A percentile compares a stretch with the other conserved stretches of the same genome.
Evolutionary conservation across 768 basidiomycete genomes (phyloP).

Genomic region (Leccinum barrowsii): DNA sequence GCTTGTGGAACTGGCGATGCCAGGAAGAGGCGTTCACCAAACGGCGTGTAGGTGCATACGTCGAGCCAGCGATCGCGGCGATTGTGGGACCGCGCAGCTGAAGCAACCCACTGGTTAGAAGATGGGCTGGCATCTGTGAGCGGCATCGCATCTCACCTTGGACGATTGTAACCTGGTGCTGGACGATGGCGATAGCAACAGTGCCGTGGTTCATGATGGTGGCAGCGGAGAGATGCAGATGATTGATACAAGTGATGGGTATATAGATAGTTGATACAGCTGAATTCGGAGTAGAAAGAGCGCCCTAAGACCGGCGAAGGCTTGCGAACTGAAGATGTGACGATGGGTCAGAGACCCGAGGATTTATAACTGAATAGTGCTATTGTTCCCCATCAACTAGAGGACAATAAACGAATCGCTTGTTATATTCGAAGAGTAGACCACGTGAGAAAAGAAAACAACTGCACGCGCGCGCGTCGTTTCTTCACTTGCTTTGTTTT

Average conservation of each 20-base stretch:
- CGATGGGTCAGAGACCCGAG: neutral
- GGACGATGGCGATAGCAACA: slow-evolving; percentile 66
- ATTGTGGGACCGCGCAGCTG: slow-evolving; percentile 56
- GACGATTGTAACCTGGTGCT: slow-evolving; percentile 61
- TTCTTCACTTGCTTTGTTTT: neutral
- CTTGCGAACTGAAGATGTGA: neutral
- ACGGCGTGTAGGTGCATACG: slow-evolving; percentile 61
- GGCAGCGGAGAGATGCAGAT: slow-evolving; percentile 13
- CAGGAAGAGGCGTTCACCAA: slow-evolving; percentile 65
- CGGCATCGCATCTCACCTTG: slow-evolving; percentile 44
- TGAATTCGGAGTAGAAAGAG: slow-evolving; percentile 2
- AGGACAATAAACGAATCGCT: slow-evolving; percentile 14
- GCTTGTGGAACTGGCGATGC: slow-evolving; percentile 55
- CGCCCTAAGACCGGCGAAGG: neutral
- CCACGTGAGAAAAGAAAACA: neutral
- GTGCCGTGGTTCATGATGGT: slow-evolving; percentile 50
- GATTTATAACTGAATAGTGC: slow-evolving; percentile 21
- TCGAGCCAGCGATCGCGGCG: slow-evolving; percentile 58
- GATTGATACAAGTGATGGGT: slow-evolving; percentile 16
- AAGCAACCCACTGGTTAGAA: slow-evolving; percentile 3
- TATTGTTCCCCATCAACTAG: slow-evolving; percentile 16
- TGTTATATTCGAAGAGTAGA: neutral
- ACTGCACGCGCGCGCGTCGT: neutral
- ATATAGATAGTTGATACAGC: slow-evolving; percentile 19
- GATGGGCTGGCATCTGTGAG: neutral